Base-by-base conservation (phyloP, 2,329 filamentous ascomycete genomes). In the Xylaria sp. region DNA sequence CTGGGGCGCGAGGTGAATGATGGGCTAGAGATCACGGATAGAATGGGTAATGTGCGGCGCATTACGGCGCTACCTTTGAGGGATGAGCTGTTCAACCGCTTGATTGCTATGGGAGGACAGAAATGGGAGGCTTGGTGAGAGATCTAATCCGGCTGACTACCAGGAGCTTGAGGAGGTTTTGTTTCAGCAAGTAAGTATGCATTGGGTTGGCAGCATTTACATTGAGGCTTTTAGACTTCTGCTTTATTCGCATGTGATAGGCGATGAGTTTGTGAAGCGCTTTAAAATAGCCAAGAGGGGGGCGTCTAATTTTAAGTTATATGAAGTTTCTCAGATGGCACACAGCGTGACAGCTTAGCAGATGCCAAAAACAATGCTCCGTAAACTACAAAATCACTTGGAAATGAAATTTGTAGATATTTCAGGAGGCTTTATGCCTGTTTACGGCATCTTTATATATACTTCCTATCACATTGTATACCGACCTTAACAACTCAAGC, bases 81-180 rank as follows among this genome's bases (percentile, higher is more conserved):
- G 40, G 91, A 95, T 69, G 90, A 94, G 77, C 73, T 96, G 43
- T 95, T 95, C 72, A 95, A 95, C 77, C 85, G 92, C 15, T 74
- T 94, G 58, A 78, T 93, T 60, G 86, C 90, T 2, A 91, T 94
- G 77, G 91, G 91, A 1, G 84, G 84, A 14, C 91, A 95, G 82
- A 92, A 92, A 81, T 95, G 92, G 92, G 90, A 92, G 79, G 84
- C 84, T 58, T 92, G 87, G 87, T 94, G 63, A 72, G 67, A 66
- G 50, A 23, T 55, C 17, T 53, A 19, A 55, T 25, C 33, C 12
- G 6, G 14, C 5, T 17, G 25, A 25, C 28, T 31, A 5, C 5
- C 9, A 31, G 28, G 28, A 31, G 4, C 9, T 31, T 9, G 28
- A 31, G 28, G 9, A 31, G 28, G 9, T 5, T 31, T 31, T 31